phyloP scores from a whole-genome alignment of 805 yeast species.

The Wickerhamiella qilinensis region DNA sequence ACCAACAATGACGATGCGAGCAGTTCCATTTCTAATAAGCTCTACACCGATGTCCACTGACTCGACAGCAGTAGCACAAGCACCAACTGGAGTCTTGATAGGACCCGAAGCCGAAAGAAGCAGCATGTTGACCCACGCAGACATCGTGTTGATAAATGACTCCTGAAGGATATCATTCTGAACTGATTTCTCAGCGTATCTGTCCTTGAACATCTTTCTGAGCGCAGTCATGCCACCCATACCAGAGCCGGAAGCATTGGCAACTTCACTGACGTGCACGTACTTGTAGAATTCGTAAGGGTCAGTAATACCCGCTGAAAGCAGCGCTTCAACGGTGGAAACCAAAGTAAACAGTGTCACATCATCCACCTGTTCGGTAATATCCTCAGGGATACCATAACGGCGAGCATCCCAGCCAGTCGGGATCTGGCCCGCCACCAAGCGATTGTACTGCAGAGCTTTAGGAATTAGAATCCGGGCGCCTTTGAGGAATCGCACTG shows the following conservation, averaged over 20 bases:
- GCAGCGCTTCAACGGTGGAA: conserved; percentile 85
- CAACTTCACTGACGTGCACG: conserved; percentile 95
- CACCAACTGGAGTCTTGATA: conserved; percentile 98
- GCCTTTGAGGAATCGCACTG: conserved; percentile 83
- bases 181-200: conserved; percentile 83
- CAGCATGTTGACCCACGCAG: conserved; percentile 99
- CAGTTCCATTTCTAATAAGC: conserved; percentile 83
- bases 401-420: conserved; percentile 95
- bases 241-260: conserved; percentile 99
- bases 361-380: conserved; percentile 88
- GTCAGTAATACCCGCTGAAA: conserved; percentile 89
- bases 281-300: conserved; percentile 98
- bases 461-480: conserved; percentile 85
- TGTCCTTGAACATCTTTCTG: conserved; percentile 94
- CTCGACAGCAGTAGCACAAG: conserved; percentile 98
- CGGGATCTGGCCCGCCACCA: conserved; percentile 86
- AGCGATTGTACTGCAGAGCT: conserved; percentile 43
- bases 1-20: conserved; percentile 93
- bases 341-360: conserved; percentile 85
- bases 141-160: conserved; percentile 96
- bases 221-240: conserved; percentile 98
- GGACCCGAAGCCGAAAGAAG: conserved; percentile 96
- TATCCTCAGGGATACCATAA: conserved; percentile 91
- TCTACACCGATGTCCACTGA: conserved; percentile 94
- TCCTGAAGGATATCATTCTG: conserved; percentile 97